Conservation (phyloP, 1,284 basidiomycete species). For the Rhodofomes roseus region DNA sequence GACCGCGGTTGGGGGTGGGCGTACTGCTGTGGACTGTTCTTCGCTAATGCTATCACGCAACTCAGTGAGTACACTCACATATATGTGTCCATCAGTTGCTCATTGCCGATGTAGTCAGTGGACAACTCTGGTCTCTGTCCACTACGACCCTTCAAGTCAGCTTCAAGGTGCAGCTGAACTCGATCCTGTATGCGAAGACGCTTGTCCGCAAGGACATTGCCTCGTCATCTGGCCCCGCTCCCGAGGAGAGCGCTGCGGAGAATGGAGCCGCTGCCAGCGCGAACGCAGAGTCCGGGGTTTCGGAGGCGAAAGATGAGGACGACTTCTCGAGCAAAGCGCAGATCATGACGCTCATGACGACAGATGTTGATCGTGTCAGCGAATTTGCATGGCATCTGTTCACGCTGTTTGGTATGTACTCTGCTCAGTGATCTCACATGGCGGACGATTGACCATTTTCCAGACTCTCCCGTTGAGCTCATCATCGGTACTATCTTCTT, state of each 20-base stretch:
- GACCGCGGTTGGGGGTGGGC: conserved; percentile 71
- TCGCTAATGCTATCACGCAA: conserved; percentile 57
- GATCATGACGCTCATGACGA: conserved; percentile 86
- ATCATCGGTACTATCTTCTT: conserved; percentile 78
- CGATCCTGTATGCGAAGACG: conserved; percentile 85
- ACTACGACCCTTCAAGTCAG: conserved; percentile 72
- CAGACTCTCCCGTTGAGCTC: conserved; percentile 87
- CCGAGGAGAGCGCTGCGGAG: conserved; percentile 22
- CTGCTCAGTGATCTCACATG: not conserved
- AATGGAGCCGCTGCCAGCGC: conserved; percentile 8
- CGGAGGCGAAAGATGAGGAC: conserved; percentile 58
- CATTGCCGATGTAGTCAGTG: conserved; percentile 26
- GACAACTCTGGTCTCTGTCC: conserved; percentile 68
- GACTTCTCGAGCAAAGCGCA: conserved; percentile 89
- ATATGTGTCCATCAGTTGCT: not conserved
- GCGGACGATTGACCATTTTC: not conserved
- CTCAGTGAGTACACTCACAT: conserved; percentile 40
- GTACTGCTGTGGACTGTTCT: conserved; percentile 68
- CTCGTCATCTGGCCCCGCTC: conserved; percentile 42
- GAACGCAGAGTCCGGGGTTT: conserved; percentile 18
- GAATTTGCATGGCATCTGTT: conserved; percentile 83
- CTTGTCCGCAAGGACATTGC: conserved; percentile 86
- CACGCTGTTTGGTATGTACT: conserved; percentile 49
- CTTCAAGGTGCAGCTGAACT: conserved; percentile 80
- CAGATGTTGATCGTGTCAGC: conserved; percentile 86